phyloP scores from a whole-genome alignment of 2,329 filamentous ascomycete genomes.

The Dactylellina cionopaga region DNA sequence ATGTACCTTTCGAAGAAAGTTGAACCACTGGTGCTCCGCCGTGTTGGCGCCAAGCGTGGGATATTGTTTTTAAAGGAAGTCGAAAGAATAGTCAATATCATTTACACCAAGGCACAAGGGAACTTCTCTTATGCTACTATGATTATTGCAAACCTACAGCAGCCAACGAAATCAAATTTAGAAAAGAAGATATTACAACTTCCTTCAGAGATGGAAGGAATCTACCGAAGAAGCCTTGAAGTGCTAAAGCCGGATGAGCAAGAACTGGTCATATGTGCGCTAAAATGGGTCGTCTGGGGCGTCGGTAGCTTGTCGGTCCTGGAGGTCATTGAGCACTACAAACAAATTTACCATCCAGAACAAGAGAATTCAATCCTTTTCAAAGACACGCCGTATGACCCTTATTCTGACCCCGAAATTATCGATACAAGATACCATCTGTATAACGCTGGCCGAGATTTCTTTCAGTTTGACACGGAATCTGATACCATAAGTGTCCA shows the following conservation, averaged over 20 bases:
- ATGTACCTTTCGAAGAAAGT: slow-evolving; percentile 12
- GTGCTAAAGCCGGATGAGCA: slow-evolving; percentile 12
- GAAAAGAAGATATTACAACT: slow-evolving; percentile 9
- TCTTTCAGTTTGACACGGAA: slow-evolving; percentile 16
- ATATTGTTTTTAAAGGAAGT: background rate
- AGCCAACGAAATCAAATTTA: background rate
- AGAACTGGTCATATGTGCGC: background rate
- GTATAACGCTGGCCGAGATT: slow-evolving; percentile 10
- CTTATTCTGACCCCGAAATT: slow-evolving; percentile 18
- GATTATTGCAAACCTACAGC: slow-evolving; percentile 10
- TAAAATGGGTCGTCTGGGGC: slow-evolving; percentile 23
- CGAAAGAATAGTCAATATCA: slow-evolving; percentile 1
- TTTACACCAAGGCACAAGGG: background rate
- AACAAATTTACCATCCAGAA: background rate
- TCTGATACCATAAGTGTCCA: slow-evolving; percentile 10
- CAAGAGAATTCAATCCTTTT: background rate
- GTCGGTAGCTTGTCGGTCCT: background rate
- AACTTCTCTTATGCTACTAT: slow-evolving; percentile 22
- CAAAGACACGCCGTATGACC: background rate
- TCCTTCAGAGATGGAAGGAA: slow-evolving; percentile 18
- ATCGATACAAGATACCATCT: slow-evolving; percentile 23
- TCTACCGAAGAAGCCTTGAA: slow-evolving; percentile 10
- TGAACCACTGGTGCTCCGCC: slow-evolving; percentile 1
- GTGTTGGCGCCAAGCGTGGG: background rate
- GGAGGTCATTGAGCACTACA: slow-evolving; percentile 23